Percentiles rank a stretch among this genome's conserved stretches.
Conservation (phyloP, 345 rosid species). For the Hibiscus mutabilis region DNA sequence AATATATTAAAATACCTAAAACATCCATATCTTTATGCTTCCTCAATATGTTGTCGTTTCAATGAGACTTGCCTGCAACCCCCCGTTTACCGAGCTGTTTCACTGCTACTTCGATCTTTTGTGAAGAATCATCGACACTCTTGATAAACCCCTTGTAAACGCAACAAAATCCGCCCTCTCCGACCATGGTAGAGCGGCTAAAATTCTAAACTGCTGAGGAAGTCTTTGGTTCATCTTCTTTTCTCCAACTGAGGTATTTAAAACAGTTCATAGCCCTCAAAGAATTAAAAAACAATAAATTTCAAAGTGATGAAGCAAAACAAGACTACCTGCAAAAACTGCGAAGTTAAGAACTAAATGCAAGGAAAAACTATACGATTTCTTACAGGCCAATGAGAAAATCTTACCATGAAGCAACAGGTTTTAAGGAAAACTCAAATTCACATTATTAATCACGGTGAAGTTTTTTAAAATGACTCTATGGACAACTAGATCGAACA, state of each 20-base stretch:
- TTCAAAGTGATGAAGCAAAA: background rate
- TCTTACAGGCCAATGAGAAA: no score
- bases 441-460: background rate
- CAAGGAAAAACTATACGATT: background rate
- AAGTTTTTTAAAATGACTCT: no score
- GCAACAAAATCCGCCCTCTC: conserved; percentile 95
- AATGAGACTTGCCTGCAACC: conserved; percentile 53
- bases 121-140: conserved; percentile 41
- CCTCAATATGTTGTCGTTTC: no score
- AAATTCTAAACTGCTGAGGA: conserved; percentile 31
- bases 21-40: no score
- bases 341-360: conserved; percentile 1
- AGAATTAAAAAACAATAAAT: conserved; percentile 9
- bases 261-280: conserved; percentile 65
- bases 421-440: background rate
- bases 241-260: conserved; percentile 41
- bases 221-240: conserved; percentile 47
- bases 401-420: background rate
- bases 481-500: background rate
- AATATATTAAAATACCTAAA: no score
- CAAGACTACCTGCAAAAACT: background rate
- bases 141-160: conserved; percentile 62
- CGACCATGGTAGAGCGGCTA: conserved; percentile 75
- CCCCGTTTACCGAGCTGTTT: conserved; percentile 80
- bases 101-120: conserved; percentile 68